Conservation (phyloP, 1,284 basidiomycete species). For the Ustilago hordei region DNA sequence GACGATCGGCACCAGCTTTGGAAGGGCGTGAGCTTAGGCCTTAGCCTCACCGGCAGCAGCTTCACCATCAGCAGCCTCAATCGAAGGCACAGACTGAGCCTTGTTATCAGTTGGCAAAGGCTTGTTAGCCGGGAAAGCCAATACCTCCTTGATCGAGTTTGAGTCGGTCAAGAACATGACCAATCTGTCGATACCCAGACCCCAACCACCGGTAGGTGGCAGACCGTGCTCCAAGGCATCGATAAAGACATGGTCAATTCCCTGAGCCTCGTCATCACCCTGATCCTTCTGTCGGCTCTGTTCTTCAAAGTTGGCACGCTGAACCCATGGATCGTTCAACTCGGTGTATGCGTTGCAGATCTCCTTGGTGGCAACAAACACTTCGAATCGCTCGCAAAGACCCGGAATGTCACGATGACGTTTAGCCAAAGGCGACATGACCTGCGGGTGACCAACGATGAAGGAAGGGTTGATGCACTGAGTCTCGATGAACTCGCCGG, state of each 20-base stretch:
- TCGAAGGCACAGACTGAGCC: slow-evolving; percentile 28
- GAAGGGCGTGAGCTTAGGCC: slow-evolving; percentile 1
- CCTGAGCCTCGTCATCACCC: slow-evolving; percentile 98
- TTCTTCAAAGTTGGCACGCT: slow-evolving; percentile 94
- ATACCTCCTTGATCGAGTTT: slow-evolving; percentile 85
- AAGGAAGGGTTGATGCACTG: slow-evolving; percentile 96
- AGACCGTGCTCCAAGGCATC: slow-evolving; percentile 92
- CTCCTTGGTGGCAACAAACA: slow-evolving; percentile 97
- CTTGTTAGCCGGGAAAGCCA: slow-evolving; percentile 91
- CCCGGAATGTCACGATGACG: slow-evolving; percentile 73
- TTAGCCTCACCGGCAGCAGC: slow-evolving; percentile 19
- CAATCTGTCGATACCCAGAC: slow-evolving; percentile 60
- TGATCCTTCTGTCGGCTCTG: slow-evolving; percentile 90
- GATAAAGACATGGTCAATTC: slow-evolving; percentile 77
- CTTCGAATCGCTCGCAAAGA: slow-evolving; percentile 97
- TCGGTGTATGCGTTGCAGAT: slow-evolving; percentile 82
- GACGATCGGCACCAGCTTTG: no score
- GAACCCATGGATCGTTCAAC: slow-evolving; percentile 78
- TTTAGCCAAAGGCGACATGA: slow-evolving; percentile 95
- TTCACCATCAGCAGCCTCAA: slow-evolving; percentile 31
- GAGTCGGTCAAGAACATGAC: slow-evolving; percentile 61
- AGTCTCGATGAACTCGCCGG: slow-evolving; percentile 96
- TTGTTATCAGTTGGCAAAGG: slow-evolving; percentile 71
- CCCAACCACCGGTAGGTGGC: slow-evolving; percentile 88
- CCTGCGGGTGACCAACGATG: slow-evolving; percentile 96